Evolutionary conservation across 768 basidiomycete genomes (phyloP).

Genomic region (Leucosporidium yakuticum): DNA sequence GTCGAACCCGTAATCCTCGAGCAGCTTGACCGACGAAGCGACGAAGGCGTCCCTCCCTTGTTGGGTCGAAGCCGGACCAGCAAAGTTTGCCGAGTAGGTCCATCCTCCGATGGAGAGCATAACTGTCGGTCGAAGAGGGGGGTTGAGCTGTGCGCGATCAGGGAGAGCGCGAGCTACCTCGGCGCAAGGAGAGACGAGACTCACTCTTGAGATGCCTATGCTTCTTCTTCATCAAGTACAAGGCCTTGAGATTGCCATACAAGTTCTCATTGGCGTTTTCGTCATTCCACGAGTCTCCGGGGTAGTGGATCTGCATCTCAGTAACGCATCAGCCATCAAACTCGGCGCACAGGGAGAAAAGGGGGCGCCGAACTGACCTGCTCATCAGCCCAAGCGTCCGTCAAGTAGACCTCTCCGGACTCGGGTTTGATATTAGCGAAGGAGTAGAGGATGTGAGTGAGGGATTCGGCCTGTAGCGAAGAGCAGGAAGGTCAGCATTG

Average conservation of each 20-base stretch:
- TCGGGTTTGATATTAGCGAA: slow-evolving; percentile 71
- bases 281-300: slow-evolving; percentile 93
- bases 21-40: slow-evolving; percentile 63
- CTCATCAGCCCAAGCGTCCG: slow-evolving; percentile 90
- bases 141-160: slow-evolving; percentile 38
- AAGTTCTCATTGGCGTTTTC: not conserved
- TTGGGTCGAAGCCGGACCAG: slow-evolving; percentile 67
- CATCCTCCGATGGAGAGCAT: slow-evolving; percentile 87
- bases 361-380: slow-evolving; percentile 44
- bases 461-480: slow-evolving; percentile 51
- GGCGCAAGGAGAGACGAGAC: slow-evolving; percentile 46
- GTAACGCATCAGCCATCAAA: not conserved
- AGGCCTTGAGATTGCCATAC: slow-evolving; percentile 79
- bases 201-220: slow-evolving; percentile 63
- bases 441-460: slow-evolving; percentile 56
- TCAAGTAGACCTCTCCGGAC: slow-evolving; percentile 48
- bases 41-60: slow-evolving; percentile 68
- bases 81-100: slow-evolving; percentile 84
- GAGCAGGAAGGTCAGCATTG: no score
- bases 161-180: not conserved
- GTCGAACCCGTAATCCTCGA: slow-evolving; percentile 87
- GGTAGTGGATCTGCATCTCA: slow-evolving; percentile 71
- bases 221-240: slow-evolving; percentile 82
- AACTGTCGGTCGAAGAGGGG: slow-evolving; percentile 32
- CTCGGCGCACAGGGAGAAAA: not conserved